A percentile compares a stretch with the other conserved stretches of the same genome.
Conservation (phyloP, 2,329 filamentous ascomycete genomes). For the Epicoccum sorghinum region DNA sequence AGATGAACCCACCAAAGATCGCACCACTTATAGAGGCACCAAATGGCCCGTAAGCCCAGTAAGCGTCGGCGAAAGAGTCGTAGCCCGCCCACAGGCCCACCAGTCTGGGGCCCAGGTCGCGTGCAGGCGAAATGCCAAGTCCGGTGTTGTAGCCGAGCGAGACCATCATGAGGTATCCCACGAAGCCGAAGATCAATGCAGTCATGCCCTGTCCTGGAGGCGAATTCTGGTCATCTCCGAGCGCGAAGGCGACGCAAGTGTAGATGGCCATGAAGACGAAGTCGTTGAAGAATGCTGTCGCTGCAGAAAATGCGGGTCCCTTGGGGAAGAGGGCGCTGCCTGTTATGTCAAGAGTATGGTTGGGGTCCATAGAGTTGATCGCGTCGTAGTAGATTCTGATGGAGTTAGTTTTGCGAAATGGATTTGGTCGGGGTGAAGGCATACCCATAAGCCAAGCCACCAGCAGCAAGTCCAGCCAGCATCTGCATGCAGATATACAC, state of each 20-base stretch:
- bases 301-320: slow-evolving; percentile 63
- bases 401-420: slow-evolving; percentile 35
- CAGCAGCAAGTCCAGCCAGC: slow-evolving; percentile 58
- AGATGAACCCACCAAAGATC: slow-evolving; percentile 36
- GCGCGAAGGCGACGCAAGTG: slow-evolving; percentile 72
- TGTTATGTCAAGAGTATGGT: slow-evolving; percentile 37
- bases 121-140: slow-evolving; percentile 68
- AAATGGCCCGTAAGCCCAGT: slow-evolving; percentile 39
- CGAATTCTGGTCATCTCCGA: slow-evolving; percentile 58
- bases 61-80: slow-evolving; percentile 44
- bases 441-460: slow-evolving; percentile 49
- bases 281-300: slow-evolving; percentile 73
- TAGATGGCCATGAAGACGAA: slow-evolving; percentile 70
- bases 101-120: slow-evolving; percentile 74
- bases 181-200: slow-evolving; percentile 48
- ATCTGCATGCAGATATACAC: slow-evolving; percentile 60
- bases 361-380: slow-evolving; percentile 65
- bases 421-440: slow-evolving; percentile 49
- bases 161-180: slow-evolving; percentile 33
- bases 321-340: slow-evolving; percentile 66
- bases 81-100: slow-evolving; percentile 72
- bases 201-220: slow-evolving; percentile 57
- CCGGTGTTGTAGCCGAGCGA: slow-evolving; percentile 38
- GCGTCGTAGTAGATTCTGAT: slow-evolving; percentile 53
- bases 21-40: slow-evolving; percentile 34